Evolutionary conservation across 257 asterid species (phyloP).

Genomic region (Salvia hispanica): DNA sequence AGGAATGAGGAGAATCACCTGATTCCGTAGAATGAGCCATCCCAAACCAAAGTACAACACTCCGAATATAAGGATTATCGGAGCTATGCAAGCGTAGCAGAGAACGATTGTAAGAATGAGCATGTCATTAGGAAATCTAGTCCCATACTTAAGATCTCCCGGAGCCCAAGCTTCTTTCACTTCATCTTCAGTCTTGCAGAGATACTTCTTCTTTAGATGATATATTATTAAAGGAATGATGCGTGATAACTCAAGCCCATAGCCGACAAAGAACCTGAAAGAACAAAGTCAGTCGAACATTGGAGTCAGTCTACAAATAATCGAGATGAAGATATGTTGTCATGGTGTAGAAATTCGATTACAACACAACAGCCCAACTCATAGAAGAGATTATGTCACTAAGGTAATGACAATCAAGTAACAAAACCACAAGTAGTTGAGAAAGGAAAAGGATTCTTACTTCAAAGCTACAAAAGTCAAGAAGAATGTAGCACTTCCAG

Average conservation of each 20-base stretch:
- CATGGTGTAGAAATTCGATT: not conserved
- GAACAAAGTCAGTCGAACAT: slow-evolving; percentile 14
- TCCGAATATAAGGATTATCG: slow-evolving; percentile 80
- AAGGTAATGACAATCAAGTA: not conserved
- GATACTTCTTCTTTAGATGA: slow-evolving; percentile 73
- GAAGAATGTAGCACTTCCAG: slow-evolving; percentile 95
- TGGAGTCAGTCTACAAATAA: not conserved
- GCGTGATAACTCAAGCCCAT: slow-evolving; percentile 90
- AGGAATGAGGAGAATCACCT: slow-evolving; percentile 44
- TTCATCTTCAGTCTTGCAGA: slow-evolving; percentile 86
- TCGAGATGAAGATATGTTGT: not conserved
- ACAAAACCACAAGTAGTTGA: not conserved
- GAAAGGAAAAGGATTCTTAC: slow-evolving; percentile 49
- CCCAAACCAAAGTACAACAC: slow-evolving; percentile 84
- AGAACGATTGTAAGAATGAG: slow-evolving; percentile 64
- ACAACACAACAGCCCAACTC: not conserved
- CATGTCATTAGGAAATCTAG: slow-evolving; percentile 80
- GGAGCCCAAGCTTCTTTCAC: slow-evolving; percentile 90
- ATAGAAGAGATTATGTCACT: not conserved
- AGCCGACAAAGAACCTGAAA: slow-evolving; percentile 90
- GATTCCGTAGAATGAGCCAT: slow-evolving; percentile 89
- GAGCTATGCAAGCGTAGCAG: slow-evolving; percentile 88
- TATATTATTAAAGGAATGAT: slow-evolving; percentile 72
- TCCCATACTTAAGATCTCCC: slow-evolving; percentile 74
- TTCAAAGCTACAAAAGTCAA: slow-evolving; percentile 85